A percentile compares a stretch with the other conserved stretches of the same genome.
Conservation (phyloP, 345 rosid species). For the Adansonia digitata region DNA sequence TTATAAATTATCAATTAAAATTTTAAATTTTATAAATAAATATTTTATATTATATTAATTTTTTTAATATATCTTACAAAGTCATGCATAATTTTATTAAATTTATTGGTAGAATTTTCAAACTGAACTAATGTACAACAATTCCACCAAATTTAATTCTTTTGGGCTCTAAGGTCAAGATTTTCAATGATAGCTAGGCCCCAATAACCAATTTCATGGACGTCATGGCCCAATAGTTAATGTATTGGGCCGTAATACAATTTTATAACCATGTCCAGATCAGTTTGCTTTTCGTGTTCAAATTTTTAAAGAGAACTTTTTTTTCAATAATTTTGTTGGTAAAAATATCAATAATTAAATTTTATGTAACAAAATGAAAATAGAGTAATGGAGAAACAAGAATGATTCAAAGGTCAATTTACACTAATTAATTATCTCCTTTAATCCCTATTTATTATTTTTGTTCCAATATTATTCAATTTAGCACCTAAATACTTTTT, state of each 20-base stretch:
- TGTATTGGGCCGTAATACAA: background rate
- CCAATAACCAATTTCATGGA: background rate
- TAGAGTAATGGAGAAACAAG: background rate
- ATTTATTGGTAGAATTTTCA: too few relatives aligned
- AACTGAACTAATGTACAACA: too few relatives aligned
- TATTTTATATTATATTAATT: too few relatives aligned
- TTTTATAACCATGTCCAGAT: background rate
- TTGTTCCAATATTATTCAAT: background rate
- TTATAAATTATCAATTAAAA: too few relatives aligned
- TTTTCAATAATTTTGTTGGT: too few relatives aligned
- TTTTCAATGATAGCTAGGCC: background rate
- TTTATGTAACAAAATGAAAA: background rate
- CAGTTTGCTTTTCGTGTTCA: background rate
- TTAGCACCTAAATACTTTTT: background rate
- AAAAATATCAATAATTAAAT: too few relatives aligned
- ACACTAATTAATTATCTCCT: background rate
- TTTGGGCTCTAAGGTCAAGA: background rate
- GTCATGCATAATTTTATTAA: too few relatives aligned
- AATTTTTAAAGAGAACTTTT: too few relatives aligned
- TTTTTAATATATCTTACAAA: too few relatives aligned
- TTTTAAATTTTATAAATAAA: too few relatives aligned
- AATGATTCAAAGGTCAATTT: background rate
- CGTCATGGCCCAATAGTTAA: background rate
- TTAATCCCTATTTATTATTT: background rate
- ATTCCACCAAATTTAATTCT: too few relatives aligned